Base-by-base conservation (phyloP, 2,329 filamentous ascomycete species). In the Colletotrichum sp. region DNA sequence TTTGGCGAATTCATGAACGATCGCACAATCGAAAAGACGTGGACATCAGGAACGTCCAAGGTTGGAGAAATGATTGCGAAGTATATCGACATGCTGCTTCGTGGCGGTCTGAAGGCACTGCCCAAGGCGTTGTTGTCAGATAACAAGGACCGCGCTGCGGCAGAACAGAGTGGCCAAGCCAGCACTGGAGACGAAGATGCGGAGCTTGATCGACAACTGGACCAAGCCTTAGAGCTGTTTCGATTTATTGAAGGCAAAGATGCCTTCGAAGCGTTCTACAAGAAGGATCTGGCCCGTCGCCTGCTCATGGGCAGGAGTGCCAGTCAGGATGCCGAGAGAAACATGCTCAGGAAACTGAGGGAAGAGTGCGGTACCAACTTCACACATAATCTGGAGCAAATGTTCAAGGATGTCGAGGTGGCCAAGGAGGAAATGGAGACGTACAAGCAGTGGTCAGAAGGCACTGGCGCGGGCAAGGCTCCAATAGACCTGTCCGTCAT, bases 51-150 rank as follows among this genome's bases (percentile, higher is more conserved):
- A 72, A 98, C 96, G 72, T 95, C 96, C 21, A 99, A 98, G 88
- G 95, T 98, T 16, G 97, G 96, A 66, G 97, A 99, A 87, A 98
- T 99, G 96, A 98, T 98, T 79, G 98, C 97, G 34, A 99, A 98
- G 85, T 96, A 99, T 80, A 94, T 99, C 77, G 97, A 99, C 84
- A 90, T 94, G 86, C 88, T 99, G 24, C 90, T 99, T 36, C 93
- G 96, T 71, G 95, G 95, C 66, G 98, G 97, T 2, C 89, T 96
- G 63, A 99, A 98, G 83, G 93, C 94, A 0, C 90, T 98, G 10
- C 95, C 95, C 2, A 90, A 92, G 60, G 90, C 92, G 26, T 87
- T 96, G 10, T 87, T 93, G 2, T 91, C 93, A 1, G 92, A 94
- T 79, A 83, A 84, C 52, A 91, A 90, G 77, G 92, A 93, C 80